Base-by-base conservation (phyloP, 768 basidiomycete genomes). In the Strobilomyces dryophilus region DNA sequence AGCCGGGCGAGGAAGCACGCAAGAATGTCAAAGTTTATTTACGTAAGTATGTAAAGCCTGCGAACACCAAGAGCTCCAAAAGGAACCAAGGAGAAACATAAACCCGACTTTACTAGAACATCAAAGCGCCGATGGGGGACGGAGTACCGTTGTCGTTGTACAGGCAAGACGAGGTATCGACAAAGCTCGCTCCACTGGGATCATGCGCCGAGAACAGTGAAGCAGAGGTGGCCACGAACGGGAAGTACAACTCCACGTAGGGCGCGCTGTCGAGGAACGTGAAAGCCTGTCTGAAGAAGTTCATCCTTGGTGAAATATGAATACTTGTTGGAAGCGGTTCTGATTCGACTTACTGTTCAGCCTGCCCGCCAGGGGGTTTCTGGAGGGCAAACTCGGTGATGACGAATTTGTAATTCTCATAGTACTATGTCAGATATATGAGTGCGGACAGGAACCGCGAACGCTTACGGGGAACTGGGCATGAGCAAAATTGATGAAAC, bases 241-340 rank as follows among this genome's bases (percentile, higher is more conserved):
- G 71, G 61, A 74, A 72, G 53, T 72, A 73, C 42, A 74, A 62
- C 14, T 60, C 27, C 8, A 72, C 66, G 9, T 65, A 73, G n/a
- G 62, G 35, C 6, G 66, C 56, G 2, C 37, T 18, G 24, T 72
- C 71, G n/a, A 72, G 68, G 64, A 74, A 74, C 10, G 63, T 0
- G 27, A 72, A 69, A 4, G 71, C 71, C 24, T 70, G 52, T 45
- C 62, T 12, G 60, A 72, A 72, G 56, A 69, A 72, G 12, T 62
- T 7, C 26, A 72, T 49, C 55, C 71, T 73, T 45, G 39, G 27
- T 34, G 40, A 11, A 35, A 10, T 0, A 15, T 9, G 34, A 35
- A 10, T 0, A 15, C 44, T 10, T 14, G 12, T 10, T 20, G 18
- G 2, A 14, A 7, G 17, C 24, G 24, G 17, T 42, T 8, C 6